Base-by-base conservation (phyloP, 208 protist species). In the Ichthyophonus hoferi region DNA sequence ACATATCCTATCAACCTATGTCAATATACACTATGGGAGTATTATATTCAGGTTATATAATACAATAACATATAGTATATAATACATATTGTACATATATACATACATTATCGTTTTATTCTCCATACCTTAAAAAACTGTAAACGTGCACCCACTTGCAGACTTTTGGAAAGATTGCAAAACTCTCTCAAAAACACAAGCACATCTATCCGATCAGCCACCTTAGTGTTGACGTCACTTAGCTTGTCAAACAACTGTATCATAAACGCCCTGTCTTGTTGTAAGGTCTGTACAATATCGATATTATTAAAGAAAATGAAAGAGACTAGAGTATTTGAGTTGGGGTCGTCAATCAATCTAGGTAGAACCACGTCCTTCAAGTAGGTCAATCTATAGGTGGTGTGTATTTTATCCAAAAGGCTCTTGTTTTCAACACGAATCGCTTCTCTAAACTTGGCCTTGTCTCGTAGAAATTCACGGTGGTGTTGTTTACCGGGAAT, bases 291-390 rank as follows among this genome's bases (percentile, higher is more conserved):
- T 41, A 94, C 87, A 76, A 96, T 96, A 34, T 95, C 93, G 12
- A 94, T 83, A 85, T 95, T 93, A 84, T 95, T 95, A 86, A 94
- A 92, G 58, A 94, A 94, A 41, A 94, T 91, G 67, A 95, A 41
- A 40, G 92, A 93, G 82, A 91, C 93, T 84, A 96, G 50, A 33
- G 94, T 92, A 2, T 81, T 77, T 81, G 93, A 95, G 33, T 93
- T 94, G 1, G 85, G 40, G 83, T 96, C 94, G 87, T 96, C 94
- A 12, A 96, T 88, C 7, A 93, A 42, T 34, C 94, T 81, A 33
- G 94, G 90, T 43, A 94, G 43, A 2, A 92, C 88, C 37, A 94
- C 91, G 58, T 94, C 94, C 90, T 94, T 95, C 31, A 95, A 40
- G 90, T 95, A 96, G 41, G 90, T 82, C 41, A 96, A 43, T 38